These are phyloP conservation scores for Blakeslea trispora DNA, from an alignment of 371 early-diverging fungal genomes.

Conservation along the genomic window DNA sequence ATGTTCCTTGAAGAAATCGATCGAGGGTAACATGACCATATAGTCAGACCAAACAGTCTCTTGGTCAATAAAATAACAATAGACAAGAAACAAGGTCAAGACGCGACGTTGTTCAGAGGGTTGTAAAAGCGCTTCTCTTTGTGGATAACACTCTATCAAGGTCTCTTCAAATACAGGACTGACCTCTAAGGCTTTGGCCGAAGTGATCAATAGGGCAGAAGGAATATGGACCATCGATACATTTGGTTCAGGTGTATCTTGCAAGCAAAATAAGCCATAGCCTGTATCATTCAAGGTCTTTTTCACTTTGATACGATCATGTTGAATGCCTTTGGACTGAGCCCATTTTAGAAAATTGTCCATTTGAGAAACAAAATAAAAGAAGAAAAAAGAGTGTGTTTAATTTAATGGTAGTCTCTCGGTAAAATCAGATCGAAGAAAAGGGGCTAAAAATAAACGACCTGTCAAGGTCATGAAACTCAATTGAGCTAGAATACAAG, in stretches of 20 bases:
- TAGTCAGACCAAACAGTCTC: conserved; percentile 48
- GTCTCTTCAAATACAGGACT: background rate
- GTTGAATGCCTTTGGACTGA: conserved; percentile 1
- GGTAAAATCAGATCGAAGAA: conserved; percentile 13
- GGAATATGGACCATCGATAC: conserved; percentile 39
- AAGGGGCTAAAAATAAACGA: conserved; percentile 41
- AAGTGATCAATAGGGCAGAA: conserved; percentile 28
- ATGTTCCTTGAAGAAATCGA: conserved; percentile 16
- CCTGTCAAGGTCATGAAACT: conserved; percentile 38
- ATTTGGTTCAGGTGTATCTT: conserved; percentile 7
- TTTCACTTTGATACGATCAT: background rate
- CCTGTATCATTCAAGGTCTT: conserved; percentile 19
- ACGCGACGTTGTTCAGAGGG: conserved; percentile 27
- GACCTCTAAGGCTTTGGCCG: conserved; percentile 8
- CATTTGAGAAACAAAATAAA: background rate
- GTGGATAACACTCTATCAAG: conserved; percentile 2
- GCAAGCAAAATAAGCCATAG: conserved; percentile 29
- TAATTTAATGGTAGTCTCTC: no score
- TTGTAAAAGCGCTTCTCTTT: no score
- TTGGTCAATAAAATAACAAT: conserved; percentile 30
- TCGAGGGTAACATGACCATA: conserved; percentile 42
- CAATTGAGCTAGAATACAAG: conserved; percentile 15
- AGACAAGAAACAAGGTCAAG: conserved; percentile 46
- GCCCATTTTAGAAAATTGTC: conserved; percentile 4
- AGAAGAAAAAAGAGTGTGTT: background rate